A percentile compares a stretch with the other conserved stretches of the same genome.
phyloP scores from a whole-genome alignment of 805 yeast species.

The Lipomyces yamadae region DNA sequence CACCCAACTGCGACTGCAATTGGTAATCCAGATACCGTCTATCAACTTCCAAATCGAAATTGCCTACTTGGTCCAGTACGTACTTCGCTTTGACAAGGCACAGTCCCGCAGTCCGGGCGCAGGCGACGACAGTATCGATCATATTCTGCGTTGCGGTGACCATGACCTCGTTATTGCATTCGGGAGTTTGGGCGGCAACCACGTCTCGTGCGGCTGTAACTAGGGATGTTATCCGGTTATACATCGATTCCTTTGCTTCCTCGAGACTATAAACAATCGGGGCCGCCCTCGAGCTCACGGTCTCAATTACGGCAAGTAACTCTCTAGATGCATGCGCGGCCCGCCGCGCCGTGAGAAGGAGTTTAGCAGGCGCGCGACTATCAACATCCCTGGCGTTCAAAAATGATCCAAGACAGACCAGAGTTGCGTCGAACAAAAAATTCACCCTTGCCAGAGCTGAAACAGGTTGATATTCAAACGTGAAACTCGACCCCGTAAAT shows the following conservation, averaged over 20 bases:
- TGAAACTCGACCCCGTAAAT: neutral
- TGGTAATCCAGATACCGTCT: slow-evolving; percentile 15
- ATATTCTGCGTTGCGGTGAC: slow-evolving; percentile 17
- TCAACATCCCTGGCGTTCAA: slow-evolving; percentile 40
- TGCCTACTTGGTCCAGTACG: slow-evolving; percentile 43
- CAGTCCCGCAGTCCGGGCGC: slow-evolving; percentile 45
- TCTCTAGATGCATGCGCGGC: slow-evolving; percentile 50
- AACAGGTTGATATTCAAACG: slow-evolving; percentile 20
- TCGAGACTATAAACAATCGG: slow-evolving; percentile 44
- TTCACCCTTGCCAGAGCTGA: slow-evolving; percentile 45
- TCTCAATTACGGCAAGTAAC: slow-evolving; percentile 47
- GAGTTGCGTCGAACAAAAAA: slow-evolving; percentile 46
- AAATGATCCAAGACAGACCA: slow-evolving; percentile 46
- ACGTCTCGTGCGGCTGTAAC: slow-evolving; percentile 48
- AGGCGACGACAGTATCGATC: slow-evolving; percentile 42
- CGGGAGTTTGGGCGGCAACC: slow-evolving; percentile 39
- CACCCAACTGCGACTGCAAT: neutral
- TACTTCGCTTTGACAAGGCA: slow-evolving; percentile 44
- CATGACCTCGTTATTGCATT: slow-evolving; percentile 4
- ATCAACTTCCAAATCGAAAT: slow-evolving; percentile 39
- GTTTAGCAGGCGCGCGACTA: slow-evolving; percentile 32
- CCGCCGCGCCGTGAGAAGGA: slow-evolving; percentile 47
- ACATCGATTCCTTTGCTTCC: slow-evolving; percentile 45
- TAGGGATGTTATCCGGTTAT: slow-evolving; percentile 44
- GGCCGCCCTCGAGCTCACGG: slow-evolving; percentile 39